Percentiles rank a stretch among this genome's conserved stretches.
These are phyloP conservation scores for Termitomyces sp. DNA, from an alignment of 768 basidiomycete species.

Conservation along the genomic window DNA sequence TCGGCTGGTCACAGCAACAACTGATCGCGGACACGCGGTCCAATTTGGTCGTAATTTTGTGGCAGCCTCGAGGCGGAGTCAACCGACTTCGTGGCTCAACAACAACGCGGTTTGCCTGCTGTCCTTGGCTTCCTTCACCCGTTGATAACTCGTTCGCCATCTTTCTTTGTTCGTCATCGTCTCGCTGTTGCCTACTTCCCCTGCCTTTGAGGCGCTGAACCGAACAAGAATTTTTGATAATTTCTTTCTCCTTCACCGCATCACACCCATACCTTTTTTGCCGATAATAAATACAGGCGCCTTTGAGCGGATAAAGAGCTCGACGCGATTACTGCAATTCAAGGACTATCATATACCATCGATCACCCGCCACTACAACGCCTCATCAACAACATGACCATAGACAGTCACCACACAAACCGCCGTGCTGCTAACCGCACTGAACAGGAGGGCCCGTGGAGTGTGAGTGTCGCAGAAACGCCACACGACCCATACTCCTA, in stretches of 20 bases:
- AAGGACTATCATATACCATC: slow-evolving; percentile 36
- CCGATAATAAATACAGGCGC: slow-evolving; percentile 14
- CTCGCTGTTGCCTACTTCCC: neutral
- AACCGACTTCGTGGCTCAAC: slow-evolving; percentile 17
- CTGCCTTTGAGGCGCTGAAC: neutral
- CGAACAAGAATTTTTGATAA: slow-evolving; percentile 1
- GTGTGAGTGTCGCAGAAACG: slow-evolving; percentile 82
- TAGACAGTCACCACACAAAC: slow-evolving; percentile 16
- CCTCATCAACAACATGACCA: slow-evolving; percentile 18
- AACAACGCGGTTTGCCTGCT: slow-evolving; percentile 12
- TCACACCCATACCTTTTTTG: slow-evolving; percentile 19
- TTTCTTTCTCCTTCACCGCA: neutral
- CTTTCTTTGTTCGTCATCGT: slow-evolving; percentile 9
- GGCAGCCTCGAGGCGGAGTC: slow-evolving; percentile 20
- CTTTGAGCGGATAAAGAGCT: neutral
- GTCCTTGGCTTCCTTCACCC: slow-evolving; percentile 9
- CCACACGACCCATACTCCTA: slow-evolving; percentile 69
- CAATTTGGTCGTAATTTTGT: slow-evolving; percentile 10
- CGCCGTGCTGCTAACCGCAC: slow-evolving; percentile 53
- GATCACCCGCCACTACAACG: slow-evolving; percentile 11
- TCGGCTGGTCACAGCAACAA: slow-evolving; percentile 5
- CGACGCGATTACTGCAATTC: neutral
- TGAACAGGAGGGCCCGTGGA: slow-evolving; percentile 84
- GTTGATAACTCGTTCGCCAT: slow-evolving; percentile 3
- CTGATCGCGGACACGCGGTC: slow-evolving; percentile 14